Percentiles rank a stretch among this genome's conserved stretches.
These are phyloP conservation scores for Aspergillus brunneoviolaceus DNA, from an alignment of 2,329 filamentous ascomycete species.

Conservation along the genomic window DNA sequence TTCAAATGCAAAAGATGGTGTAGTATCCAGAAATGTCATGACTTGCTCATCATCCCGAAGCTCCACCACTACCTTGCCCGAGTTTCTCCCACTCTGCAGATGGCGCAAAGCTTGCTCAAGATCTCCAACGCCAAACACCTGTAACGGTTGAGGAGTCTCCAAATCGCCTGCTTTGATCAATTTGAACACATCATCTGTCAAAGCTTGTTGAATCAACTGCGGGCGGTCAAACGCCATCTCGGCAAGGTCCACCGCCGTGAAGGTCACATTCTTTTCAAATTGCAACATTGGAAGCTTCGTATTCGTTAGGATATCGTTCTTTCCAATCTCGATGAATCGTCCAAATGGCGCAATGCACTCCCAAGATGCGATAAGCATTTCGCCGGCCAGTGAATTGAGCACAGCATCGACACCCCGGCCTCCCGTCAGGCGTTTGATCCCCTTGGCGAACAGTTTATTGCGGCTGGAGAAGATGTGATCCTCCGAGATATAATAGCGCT, in stretches of 20 bases:
- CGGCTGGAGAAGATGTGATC: slow-evolving; percentile 29
- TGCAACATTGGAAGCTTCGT: slow-evolving; percentile 13
- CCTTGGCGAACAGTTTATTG: slow-evolving; percentile 23
- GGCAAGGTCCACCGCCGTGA: slow-evolving; percentile 8
- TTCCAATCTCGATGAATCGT: slow-evolving; percentile 22
- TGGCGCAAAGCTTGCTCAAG: slow-evolving; percentile 29
- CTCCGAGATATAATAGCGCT: slow-evolving; percentile 20
- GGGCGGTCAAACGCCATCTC: slow-evolving; percentile 8
- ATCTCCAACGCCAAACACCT: slow-evolving; percentile 25
- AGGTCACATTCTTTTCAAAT: slow-evolving; percentile 11
- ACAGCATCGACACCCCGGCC: slow-evolving; percentile 27
- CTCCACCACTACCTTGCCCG: slow-evolving; percentile 40
- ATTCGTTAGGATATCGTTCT: slow-evolving; percentile 10
- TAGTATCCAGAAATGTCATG: slow-evolving; percentile 5
- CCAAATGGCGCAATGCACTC: slow-evolving; percentile 28
- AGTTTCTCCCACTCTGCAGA: slow-evolving; percentile 37
- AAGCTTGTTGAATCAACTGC: background rate
- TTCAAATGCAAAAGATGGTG: slow-evolving; percentile 4
- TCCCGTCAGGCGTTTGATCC: slow-evolving; percentile 20
- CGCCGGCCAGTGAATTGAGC: slow-evolving; percentile 27
- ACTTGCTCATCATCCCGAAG: slow-evolving; percentile 7
- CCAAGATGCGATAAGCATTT: slow-evolving; percentile 28
- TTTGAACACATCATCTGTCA: background rate
- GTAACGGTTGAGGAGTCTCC: slow-evolving; percentile 30
- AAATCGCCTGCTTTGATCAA: slow-evolving; percentile 21